phyloP scores from a whole-genome alignment of 2,329 filamentous ascomycete species.

The Curvularia eragrostidis region DNA sequence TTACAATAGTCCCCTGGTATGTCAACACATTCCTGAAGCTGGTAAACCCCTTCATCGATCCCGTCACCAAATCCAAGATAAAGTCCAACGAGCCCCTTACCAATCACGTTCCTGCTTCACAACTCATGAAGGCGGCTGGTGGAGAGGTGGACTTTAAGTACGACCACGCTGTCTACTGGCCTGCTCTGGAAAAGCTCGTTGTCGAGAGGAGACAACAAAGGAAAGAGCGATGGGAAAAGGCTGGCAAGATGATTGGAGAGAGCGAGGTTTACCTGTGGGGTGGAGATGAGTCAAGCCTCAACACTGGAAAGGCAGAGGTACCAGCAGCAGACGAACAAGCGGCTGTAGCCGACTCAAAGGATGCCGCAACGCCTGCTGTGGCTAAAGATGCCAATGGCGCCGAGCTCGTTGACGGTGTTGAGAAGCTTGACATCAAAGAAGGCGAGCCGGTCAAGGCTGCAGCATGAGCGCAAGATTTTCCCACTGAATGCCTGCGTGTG shows the following conservation, averaged over 20 bases:
- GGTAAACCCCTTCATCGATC: conserved; percentile 96
- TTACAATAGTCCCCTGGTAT: conserved; percentile 77
- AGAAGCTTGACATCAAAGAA: conserved; percentile 34
- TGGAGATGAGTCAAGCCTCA: conserved; percentile 51
- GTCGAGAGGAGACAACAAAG: conserved; percentile 68
- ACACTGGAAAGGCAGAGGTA: conserved; percentile 10
- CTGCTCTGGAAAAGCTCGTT: conserved; percentile 76
- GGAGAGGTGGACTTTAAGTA: conserved; percentile 90
- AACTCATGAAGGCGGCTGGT: conserved; percentile 80
- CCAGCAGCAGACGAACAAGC: background rate
- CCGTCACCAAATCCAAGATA: conserved; percentile 89
- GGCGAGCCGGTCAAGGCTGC: conserved; percentile 27
- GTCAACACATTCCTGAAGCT: conserved; percentile 95
- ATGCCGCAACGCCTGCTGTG: conserved; percentile 5
- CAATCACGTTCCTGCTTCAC: conserved; percentile 78
- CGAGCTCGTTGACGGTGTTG: conserved; percentile 29
- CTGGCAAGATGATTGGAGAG: conserved; percentile 83
- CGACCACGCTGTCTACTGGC: conserved; percentile 89
- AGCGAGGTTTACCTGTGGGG: conserved; percentile 87
- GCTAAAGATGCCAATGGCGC: conserved; percentile 4
- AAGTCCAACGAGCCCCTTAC: conserved; percentile 95
- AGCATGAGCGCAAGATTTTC: conserved; percentile 4
- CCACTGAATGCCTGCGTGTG: background rate
- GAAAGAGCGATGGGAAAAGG: conserved; percentile 75
- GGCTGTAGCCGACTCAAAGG: background rate